A percentile compares a stretch with the other conserved stretches of the same genome.
These are phyloP conservation scores for Chalciporus chontae DNA, from an alignment of 768 basidiomycete genomes.

Conservation along the genomic window DNA sequence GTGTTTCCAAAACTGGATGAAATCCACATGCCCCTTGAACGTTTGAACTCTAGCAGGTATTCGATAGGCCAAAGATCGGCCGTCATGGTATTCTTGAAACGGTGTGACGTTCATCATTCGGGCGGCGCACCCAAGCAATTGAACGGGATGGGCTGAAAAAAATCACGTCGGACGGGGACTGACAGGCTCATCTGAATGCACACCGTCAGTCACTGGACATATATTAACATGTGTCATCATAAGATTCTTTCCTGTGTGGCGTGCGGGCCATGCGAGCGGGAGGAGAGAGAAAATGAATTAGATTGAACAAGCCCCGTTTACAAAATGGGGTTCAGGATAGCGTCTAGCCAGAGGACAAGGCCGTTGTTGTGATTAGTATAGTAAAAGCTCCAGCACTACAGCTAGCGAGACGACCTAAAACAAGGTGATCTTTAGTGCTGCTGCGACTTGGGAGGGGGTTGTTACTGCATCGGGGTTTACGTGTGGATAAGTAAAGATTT, in stretches of 20 bases:
- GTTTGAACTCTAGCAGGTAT: too few species aligned
- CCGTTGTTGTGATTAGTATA: conserved; percentile 10
- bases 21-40: background rate
- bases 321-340: conserved; percentile 14
- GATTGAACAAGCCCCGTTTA: conserved; percentile 11
- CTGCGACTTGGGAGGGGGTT: conserved; percentile 8
- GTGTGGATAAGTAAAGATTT: conserved; percentile 16
- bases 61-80: background rate
- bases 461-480: conserved; percentile 25
- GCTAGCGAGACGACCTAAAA: conserved; percentile 19
- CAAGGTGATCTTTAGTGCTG: conserved; percentile 14
- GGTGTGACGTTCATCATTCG: conserved; percentile 16
- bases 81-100: conserved; percentile 5
- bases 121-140: conserved; percentile 18
- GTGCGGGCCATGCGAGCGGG: conserved; percentile 17
- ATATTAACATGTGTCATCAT: conserved; percentile 13
- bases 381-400: conserved; percentile 14
- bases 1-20: background rate
- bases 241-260: conserved; percentile 18
- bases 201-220: too few species aligned
- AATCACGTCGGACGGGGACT: conserved; percentile 9
- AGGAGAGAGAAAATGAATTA: conserved; percentile 15
- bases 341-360: conserved; percentile 15
- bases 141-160: conserved; percentile 7
- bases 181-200: conserved; percentile 1